These are phyloP conservation scores for Leishmania martiniquensis DNA, from an alignment of 208 protist genomes.

Conservation along the genomic window DNA sequence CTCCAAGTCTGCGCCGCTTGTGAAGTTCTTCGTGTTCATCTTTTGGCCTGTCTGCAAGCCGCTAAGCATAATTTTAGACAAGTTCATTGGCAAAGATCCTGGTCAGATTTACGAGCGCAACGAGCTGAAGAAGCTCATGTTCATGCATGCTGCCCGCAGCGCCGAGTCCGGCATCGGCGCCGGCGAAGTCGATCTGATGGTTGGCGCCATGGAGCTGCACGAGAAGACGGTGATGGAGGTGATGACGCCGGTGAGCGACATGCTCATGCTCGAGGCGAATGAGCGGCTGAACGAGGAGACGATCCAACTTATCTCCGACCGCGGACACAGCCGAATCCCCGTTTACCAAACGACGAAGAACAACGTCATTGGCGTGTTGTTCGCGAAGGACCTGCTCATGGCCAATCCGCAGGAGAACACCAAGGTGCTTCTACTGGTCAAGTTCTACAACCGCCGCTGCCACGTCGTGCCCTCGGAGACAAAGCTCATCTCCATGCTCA, in stretches of 20 bases:
- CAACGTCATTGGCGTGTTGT: conserved; percentile 93
- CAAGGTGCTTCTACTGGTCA: conserved; percentile 91
- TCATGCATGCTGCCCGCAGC: conserved; percentile 92
- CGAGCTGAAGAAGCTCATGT: conserved; percentile 96
- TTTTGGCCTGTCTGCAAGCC: conserved; percentile 95
- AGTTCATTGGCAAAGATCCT: conserved; percentile 93
- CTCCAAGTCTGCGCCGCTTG: conserved; percentile 89
- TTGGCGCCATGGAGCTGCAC: conserved; percentile 95
- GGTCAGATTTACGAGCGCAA: conserved; percentile 96
- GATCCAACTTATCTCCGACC: conserved; percentile 92
- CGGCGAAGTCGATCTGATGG: conserved; percentile 93
- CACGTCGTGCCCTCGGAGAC: conserved; percentile 90
- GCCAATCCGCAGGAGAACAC: conserved; percentile 94
- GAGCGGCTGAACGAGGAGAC: conserved; percentile 93
- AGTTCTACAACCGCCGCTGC: conserved; percentile 94
- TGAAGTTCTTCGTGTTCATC: conserved; percentile 94
- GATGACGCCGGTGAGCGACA: conserved; percentile 95
- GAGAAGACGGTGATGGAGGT: conserved; percentile 94
- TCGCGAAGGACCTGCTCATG: conserved; percentile 95
- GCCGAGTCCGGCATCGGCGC: conserved; percentile 84
- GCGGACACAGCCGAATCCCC: conserved; percentile 94
- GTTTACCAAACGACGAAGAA: conserved; percentile 92
- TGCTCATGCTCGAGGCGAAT: conserved; percentile 93
- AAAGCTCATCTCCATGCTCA: conserved; percentile 95
- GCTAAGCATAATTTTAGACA: conserved; percentile 92